Base-by-base conservation (phyloP, 1,284 basidiomycete species). In the Caloboletus firmus region DNA sequence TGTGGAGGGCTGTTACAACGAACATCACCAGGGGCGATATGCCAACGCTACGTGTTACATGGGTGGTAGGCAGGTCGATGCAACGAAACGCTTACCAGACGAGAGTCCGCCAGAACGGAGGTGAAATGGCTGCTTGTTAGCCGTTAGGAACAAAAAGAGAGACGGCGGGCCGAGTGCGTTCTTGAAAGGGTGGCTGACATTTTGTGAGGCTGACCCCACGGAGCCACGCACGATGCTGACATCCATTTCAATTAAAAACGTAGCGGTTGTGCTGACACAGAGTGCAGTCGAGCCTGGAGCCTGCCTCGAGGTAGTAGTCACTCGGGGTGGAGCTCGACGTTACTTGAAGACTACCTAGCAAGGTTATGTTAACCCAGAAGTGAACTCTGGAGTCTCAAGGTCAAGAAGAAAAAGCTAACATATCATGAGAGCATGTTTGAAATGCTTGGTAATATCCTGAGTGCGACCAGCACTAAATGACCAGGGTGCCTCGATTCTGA, bases 1-100 rank as follows among this genome's bases (percentile, higher is more conserved):
- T 64, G 30, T 66, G 51, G 34, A 64, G 53, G n/a, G 55, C 61
- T 56, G 62, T 45, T 13, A 67, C 63, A 26, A 64, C 55, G 30
- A 68, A 68, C 63, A 64, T 64, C n/a, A 52, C 45, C 34, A 2
- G 22, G 36, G 35, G 17, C 32, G 32, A 45, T 57, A 49, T 44
- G 30, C 42, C n/a, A 51, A 37, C 24, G 43, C 65, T 64, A 45
- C 31, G 28, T 32, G 49, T 64, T 49, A 63, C 26, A 60, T 66
- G 28, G 61, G 47, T 40, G 41, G 49, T 37, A 39, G 30, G 52
- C n/a, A 50, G 24, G 36, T 26, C 5, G 39, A 62, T 34, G 13
- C 34, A 48, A 45, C 13, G 35, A 46, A 40, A 36, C 3, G 28
- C 63, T 55, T 54, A 64, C 62, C 54, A n/a, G 45, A 42, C 1